Percentiles rank a stretch among this genome's conserved stretches.
These are phyloP conservation scores for Fusarium clavum DNA, from an alignment of 2,329 filamentous ascomycete genomes.

Conservation along the genomic window DNA sequence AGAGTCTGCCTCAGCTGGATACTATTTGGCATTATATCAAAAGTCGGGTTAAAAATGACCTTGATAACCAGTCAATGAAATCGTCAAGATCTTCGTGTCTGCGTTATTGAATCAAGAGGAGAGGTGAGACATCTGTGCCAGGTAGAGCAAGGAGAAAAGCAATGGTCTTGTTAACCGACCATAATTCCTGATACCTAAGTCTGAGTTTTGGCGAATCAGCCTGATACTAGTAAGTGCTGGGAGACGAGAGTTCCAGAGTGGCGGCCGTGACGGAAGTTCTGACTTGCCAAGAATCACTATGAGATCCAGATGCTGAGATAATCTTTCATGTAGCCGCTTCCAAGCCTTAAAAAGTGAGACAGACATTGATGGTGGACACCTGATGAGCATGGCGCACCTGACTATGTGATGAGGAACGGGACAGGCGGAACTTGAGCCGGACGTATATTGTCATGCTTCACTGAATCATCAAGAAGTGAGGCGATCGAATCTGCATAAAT, in stretches of 20 bases:
- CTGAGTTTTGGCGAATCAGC: constrained; percentile 22
- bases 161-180: constrained; percentile 15
- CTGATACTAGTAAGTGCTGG: constrained; percentile 35
- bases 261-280: constrained; percentile 33
- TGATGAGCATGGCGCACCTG: constrained; percentile 9
- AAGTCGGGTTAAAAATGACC: background rate
- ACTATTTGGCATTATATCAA: background rate
- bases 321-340: constrained; percentile 7
- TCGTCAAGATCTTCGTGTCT: background rate
- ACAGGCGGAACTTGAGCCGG: constrained; percentile 15
- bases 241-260: constrained; percentile 31
- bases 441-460: constrained; percentile 1
- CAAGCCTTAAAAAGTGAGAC: constrained; percentile 16
- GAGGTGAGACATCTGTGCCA: constrained; percentile 29
- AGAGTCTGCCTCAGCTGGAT: background rate
- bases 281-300: constrained; percentile 11
- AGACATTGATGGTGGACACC: constrained; percentile 14
- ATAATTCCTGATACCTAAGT: background rate
- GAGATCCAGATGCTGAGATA: constrained; percentile 8
- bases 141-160: constrained; percentile 19
- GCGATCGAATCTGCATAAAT: background rate
- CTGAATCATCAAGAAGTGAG: constrained; percentile 13
- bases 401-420: constrained; percentile 11
- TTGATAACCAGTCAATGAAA: background rate
- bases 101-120: constrained; percentile 13